Percentiles rank a stretch among this genome's conserved stretches.
phyloP scores from a whole-genome alignment of 2,329 filamentous ascomycete species.

The Fusarium devonianum region DNA sequence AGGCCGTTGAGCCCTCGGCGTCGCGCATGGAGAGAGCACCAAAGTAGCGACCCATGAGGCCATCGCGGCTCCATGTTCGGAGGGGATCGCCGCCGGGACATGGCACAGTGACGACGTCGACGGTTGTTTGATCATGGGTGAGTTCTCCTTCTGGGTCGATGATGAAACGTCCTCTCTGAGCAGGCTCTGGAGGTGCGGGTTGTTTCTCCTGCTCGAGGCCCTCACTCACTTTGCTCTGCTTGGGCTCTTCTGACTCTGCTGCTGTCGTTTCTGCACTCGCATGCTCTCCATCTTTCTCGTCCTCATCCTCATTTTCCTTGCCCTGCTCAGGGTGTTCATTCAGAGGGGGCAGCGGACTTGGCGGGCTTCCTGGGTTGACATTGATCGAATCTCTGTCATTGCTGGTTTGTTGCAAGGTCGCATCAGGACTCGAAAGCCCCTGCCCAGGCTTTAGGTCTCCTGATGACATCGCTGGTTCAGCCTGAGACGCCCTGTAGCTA shows the following conservation, averaged over 20 bases:
- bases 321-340: constrained; percentile 26
- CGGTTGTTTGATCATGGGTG: constrained; percentile 60
- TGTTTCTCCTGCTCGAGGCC: constrained; percentile 8
- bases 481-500: constrained; percentile 12
- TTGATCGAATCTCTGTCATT: constrained; percentile 40
- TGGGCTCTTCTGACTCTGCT: neutral
- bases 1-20: constrained; percentile 38
- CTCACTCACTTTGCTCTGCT: neutral
- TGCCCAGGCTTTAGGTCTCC: constrained; percentile 10
- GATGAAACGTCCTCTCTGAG: constrained; percentile 41
- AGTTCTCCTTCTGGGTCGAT: constrained; percentile 47
- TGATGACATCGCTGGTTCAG: constrained; percentile 28
- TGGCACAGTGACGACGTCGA: constrained; percentile 62
- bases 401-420: constrained; percentile 13
- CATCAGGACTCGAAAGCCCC: constrained; percentile 4
- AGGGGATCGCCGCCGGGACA: constrained; percentile 61
- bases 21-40: constrained; percentile 51
- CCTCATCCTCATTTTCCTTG: neutral
- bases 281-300: neutral
- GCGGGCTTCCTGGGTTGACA: constrained; percentile 41
- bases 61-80: constrained; percentile 61
- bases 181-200: neutral
- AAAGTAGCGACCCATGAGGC: constrained; percentile 57
- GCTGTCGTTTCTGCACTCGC: constrained; percentile 9
- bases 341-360: constrained; percentile 30